Evolutionary conservation across 2,329 filamentous ascomycete species (phyloP).

Genomic region (Scortechinia acanthostroma): DNA sequence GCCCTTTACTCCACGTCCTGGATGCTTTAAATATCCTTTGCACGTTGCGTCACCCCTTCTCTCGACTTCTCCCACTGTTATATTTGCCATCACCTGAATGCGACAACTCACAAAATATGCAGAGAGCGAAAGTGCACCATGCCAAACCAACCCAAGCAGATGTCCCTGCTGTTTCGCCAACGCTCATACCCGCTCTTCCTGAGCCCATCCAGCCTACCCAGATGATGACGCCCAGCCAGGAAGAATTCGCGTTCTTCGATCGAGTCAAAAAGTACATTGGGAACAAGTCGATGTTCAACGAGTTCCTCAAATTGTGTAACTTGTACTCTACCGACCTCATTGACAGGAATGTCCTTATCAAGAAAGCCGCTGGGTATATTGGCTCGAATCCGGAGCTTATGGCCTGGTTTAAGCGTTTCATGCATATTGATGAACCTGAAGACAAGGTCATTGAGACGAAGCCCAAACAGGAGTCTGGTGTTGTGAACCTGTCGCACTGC

Average conservation of each 20-base stretch:
- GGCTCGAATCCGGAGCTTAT: slow-evolving; percentile 84
- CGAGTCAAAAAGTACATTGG: slow-evolving; percentile 92
- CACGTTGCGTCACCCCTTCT: too few relatives aligned
- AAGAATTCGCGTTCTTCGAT: slow-evolving; percentile 91
- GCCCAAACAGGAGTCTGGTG: slow-evolving; percentile 67
- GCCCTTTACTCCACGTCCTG: too few relatives aligned
- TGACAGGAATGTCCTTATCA: slow-evolving; percentile 73
- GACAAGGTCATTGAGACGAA: slow-evolving; percentile 76
- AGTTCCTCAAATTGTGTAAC: slow-evolving; percentile 95
- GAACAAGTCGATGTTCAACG: slow-evolving; percentile 86
- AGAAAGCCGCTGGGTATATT: slow-evolving; percentile 79
- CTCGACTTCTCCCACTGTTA: too few relatives aligned
- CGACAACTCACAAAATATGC: slow-evolving; percentile 29
- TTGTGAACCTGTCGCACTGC: slow-evolving; percentile 91
- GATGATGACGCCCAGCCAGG: slow-evolving; percentile 66
- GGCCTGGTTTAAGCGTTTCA: slow-evolving; percentile 75
- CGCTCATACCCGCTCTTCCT: slow-evolving; percentile 78
- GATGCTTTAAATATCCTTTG: too few relatives aligned
- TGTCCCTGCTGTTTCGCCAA: slow-evolving; percentile 69
- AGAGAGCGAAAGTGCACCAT: slow-evolving; percentile 70
- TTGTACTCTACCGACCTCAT: slow-evolving; percentile 90
- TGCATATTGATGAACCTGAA: slow-evolving; percentile 56
- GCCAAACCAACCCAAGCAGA: slow-evolving; percentile 46
- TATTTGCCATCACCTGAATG: too few relatives aligned
- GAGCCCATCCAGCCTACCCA: slow-evolving; percentile 76